Percentiles rank a stretch among this genome's conserved stretches.
These are phyloP conservation scores for Aspergillus sp. DNA, from an alignment of 2,329 filamentous ascomycete species.

Conservation along the genomic window DNA sequence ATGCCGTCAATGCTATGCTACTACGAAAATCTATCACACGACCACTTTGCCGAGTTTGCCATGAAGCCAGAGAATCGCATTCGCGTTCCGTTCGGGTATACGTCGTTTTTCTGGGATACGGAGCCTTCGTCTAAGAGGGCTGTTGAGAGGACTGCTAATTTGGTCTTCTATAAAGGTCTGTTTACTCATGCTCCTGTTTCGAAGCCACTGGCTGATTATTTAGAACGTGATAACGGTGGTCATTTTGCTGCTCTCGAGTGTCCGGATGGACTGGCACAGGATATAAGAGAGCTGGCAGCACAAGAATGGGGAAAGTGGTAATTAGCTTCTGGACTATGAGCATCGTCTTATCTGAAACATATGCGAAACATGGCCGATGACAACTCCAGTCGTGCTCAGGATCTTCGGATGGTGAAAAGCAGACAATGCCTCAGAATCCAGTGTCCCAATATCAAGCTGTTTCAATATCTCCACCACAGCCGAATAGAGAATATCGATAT, in stretches of 20 bases:
- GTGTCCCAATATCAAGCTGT: too few species aligned
- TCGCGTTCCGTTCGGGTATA: conserved; percentile 4
- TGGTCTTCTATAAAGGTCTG: conserved; percentile 6
- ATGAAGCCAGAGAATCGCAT: conserved; percentile 3
- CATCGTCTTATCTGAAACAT: too few species aligned
- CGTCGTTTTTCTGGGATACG: conserved; percentile 5
- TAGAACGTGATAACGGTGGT: conserved; percentile 5
- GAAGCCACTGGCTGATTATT: not conserved
- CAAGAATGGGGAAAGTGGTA: conserved; percentile 3
- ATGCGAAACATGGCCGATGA: too few species aligned
- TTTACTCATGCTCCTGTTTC: not conserved
- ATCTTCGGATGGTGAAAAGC: too few species aligned
- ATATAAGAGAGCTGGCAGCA: conserved; percentile 2
- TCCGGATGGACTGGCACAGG: not conserved
- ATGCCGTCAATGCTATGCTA: conserved; percentile 6
- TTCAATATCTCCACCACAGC: too few species aligned
- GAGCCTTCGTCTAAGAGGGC: not conserved
- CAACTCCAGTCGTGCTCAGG: too few species aligned
- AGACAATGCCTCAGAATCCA: too few species aligned
- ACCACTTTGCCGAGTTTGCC: conserved; percentile 1
- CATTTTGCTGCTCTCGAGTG: conserved; percentile 7
- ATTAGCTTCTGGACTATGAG: not conserved
- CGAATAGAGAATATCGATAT: too few species aligned
- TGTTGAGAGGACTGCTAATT: conserved; percentile 2
- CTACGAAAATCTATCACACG: conserved; percentile 4